Conservation (phyloP, 2,329 filamentous ascomycete genomes). For the Fusarium lyarnte region DNA sequence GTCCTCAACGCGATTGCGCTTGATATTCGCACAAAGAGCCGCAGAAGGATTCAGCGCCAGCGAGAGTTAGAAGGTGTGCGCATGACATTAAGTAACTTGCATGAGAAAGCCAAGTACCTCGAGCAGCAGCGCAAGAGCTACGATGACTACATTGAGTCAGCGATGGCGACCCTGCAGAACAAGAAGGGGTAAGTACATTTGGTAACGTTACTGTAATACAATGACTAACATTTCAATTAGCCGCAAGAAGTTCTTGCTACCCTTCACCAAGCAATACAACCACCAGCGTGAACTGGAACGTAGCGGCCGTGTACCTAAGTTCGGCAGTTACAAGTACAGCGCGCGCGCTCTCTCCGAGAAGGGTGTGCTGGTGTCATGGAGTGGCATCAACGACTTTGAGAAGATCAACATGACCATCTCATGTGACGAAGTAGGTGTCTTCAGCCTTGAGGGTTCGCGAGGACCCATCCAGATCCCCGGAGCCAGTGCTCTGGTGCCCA, state of each 20-base stretch:
- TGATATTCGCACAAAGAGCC: constrained; percentile 97
- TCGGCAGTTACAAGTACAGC: constrained; percentile 97
- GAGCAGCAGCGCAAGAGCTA: constrained; percentile 97
- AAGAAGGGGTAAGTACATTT: constrained; percentile 80
- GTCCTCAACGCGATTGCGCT: constrained; percentile 96
- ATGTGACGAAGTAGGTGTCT: constrained; percentile 92
- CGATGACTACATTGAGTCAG: constrained; percentile 99
- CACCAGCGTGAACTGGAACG: constrained; percentile 96
- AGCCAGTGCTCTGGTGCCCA: constrained; percentile 84
- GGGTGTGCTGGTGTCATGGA: constrained; percentile 93
- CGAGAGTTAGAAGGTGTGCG: constrained; percentile 88
- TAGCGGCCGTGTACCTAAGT: constrained; percentile 92
- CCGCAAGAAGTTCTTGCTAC: constrained; percentile 92
- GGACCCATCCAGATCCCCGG: constrained; percentile 97
- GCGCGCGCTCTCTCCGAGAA: constrained; percentile 89
- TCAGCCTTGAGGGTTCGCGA: constrained; percentile 88
- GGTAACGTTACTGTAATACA: background rate
- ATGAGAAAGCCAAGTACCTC: constrained; percentile 89
- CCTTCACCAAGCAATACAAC: constrained; percentile 98
- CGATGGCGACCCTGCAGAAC: constrained; percentile 95
- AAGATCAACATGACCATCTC: constrained; percentile 94
- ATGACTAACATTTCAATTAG: constrained; percentile 52
- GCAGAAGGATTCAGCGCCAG: constrained; percentile 88
- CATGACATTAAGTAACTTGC: constrained; percentile 77
- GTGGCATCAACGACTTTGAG: constrained; percentile 81